Evolutionary conservation across 208 protist genomes (phyloP), one percentile per base, ranked within the genome.

Genomic region (Trypanosoma lewisi): DNA sequence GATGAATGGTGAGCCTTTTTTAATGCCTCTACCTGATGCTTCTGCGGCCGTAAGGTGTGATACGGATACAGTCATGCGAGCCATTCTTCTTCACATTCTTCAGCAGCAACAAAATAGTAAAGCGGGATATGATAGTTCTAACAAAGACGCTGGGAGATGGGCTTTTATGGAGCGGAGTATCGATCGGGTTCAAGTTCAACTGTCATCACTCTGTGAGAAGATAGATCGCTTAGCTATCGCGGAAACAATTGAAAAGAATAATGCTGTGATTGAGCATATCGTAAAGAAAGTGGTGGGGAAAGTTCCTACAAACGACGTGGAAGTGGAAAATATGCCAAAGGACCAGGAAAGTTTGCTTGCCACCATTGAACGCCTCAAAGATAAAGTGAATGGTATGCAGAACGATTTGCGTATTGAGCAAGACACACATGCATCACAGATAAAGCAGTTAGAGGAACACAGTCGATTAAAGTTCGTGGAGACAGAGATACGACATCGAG

Each of bases 301-400:
- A 21, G 77, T 73, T 1, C 87, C 83, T 11, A 52, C 66, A 19
- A 70, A 60, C 28, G 77, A 75, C 14, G 74, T 78, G 34, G 73
- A 74, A 41, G 42, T 78, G 7, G 82, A 88, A 59, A 82, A 93
- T 63, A 48, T 67, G 36, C 9, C 72, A 31, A 83, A 83, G 49
- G 83, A 90, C 65, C 78, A 76, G 45, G 80, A 87, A 48, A 68
- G 63, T 28, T 78, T 93, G 39, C 71, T 90, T 50, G 87, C 83
- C 16, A 66, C 57, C 19, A 49, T 93, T 25, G 87, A 93, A 73
- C 62, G 63, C 23, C 72, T 84, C n/a, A 72, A 80, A 36, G 83
- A 93, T 50, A 61, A 74, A 53, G 67, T 75, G 12, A 72, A 73
- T 17, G 59, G 57, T 33, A 50, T 90, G 37, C 68, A 93, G 63